Evolutionary conservation across 192 early-diverging fungal genomes (phyloP).

Genomic region (Coemansia sp.): DNA sequence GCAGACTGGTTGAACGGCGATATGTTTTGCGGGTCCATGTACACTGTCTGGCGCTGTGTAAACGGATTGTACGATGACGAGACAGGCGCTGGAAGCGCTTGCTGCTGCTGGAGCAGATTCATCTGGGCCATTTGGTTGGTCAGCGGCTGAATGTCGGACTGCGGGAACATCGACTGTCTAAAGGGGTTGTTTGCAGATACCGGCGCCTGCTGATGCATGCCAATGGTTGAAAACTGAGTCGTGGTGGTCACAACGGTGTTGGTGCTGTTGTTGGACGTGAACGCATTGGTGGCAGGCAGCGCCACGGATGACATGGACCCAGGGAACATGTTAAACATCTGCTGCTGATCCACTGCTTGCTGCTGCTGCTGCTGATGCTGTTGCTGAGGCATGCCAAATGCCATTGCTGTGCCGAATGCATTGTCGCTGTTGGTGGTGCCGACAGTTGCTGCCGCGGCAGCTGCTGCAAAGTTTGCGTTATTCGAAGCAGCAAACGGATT

Average conservation of each 20-base stretch:
- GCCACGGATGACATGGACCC: slow-evolving; percentile 5
- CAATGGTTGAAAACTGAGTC: neutral
- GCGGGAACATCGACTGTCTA: slow-evolving; percentile 47
- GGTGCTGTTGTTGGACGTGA: slow-evolving; percentile 3
- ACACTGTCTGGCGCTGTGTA: slow-evolving; percentile 50
- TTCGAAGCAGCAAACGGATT: neutral
- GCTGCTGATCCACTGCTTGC: slow-evolving; percentile 1
- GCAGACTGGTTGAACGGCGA: slow-evolving; percentile 9
- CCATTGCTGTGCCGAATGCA: neutral
- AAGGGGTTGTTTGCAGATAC: slow-evolving; percentile 48
- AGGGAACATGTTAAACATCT: slow-evolving; percentile 25
- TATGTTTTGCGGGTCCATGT: slow-evolving; percentile 8
- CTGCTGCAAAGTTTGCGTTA: neutral
- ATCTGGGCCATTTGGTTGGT: slow-evolving; percentile 34
- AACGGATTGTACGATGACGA: slow-evolving; percentile 50
- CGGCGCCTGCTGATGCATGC: too few relatives aligned
- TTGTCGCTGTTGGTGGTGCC: slow-evolving; percentile 1
- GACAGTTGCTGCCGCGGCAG: neutral
- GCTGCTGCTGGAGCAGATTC: slow-evolving; percentile 24
- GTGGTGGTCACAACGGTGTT: neutral
- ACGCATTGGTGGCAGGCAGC: neutral
- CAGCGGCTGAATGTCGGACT: slow-evolving; percentile 18
- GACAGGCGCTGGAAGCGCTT: too few relatives aligned
- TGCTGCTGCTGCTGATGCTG: slow-evolving; percentile 8
- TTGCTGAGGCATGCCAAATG: slow-evolving; percentile 2